Evolutionary conservation across 257 asterid genomes (phyloP).

Genomic region (Jaltomata sinuosa): DNA sequence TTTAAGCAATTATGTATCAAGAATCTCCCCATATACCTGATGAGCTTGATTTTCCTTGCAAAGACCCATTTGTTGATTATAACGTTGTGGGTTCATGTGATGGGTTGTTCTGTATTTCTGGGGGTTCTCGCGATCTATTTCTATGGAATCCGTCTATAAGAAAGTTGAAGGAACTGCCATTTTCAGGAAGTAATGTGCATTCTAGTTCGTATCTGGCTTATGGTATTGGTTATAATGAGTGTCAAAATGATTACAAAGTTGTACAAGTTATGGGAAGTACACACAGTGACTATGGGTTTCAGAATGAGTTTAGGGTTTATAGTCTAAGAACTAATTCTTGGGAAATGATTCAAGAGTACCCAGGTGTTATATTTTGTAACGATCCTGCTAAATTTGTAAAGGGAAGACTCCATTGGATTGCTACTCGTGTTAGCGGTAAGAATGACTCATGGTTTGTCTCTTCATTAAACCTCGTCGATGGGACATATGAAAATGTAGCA

Average conservation of each 20-base stretch:
- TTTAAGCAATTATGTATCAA: background rate
- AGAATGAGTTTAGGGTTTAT: background rate
- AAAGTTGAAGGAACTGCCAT: background rate
- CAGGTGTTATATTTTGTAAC: background rate
- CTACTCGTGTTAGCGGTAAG: background rate
- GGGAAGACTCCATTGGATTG: background rate
- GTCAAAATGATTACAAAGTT: background rate
- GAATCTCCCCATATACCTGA: background rate
- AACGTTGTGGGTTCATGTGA: background rate
- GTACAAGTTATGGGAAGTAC: background rate
- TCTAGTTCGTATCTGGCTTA: background rate
- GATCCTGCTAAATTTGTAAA: background rate
- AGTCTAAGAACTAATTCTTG: background rate
- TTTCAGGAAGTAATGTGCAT: background rate
- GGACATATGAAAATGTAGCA: background rate
- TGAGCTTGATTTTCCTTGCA: background rate
- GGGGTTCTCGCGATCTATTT: background rate
- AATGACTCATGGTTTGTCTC: background rate
- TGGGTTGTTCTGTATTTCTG: background rate
- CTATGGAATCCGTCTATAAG: background rate
- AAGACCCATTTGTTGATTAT: background rate
- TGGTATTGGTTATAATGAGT: background rate
- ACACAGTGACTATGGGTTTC: background rate
- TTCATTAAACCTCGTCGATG: background rate
- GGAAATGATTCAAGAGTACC: background rate